Evolutionary conservation across 2,329 filamentous ascomycete species (phyloP), one percentile per base, ranked within the genome.

Genomic region (Triangularia setosa): DNA sequence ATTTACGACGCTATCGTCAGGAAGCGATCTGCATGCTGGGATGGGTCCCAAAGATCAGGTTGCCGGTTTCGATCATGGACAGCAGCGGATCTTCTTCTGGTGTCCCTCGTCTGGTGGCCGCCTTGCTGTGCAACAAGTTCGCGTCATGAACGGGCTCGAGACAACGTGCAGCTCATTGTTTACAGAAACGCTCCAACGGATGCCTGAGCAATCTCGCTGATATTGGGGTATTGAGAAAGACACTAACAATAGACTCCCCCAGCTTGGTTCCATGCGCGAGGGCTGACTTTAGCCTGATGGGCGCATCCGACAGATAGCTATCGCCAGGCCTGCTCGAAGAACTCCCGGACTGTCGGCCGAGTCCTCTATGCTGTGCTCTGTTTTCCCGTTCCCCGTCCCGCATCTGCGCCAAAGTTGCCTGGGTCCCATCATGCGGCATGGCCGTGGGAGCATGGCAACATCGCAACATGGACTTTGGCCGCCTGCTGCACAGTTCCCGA

Each of bases 211-310:
- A 64, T 62, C 44, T 63, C 27, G 28, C 35, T 27, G 58, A 65
- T 64, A 69, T 66, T 68, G 60, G 16, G 6, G 21, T 55, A 24
- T 25, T 25, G 23, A 16, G 3, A 25, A 18, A 18, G 56, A 52
- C 57, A 64, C 61, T 63, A 66, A 60, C 60, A 62, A 54, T 24
- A 61, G 59, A 40, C 44, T 61, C 48, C 60, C 66, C 48, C 25
- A 59, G 44, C 62, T 66, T 65, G 65, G 63, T 63, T 66, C 60
- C 14, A 60, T 23, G 64, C 33, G 30, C 53, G 52, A 62, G 35
- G 28, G 57, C 55, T 52, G 44, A 64, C 18, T 68, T 69, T 68
- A 65, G 66, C 67, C 68, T 68, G 67, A 65, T 64, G 58, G 60
- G 58, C 18, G 18, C 55, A 52, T 64, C 63, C 60, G 35, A 66